phyloP scores from a whole-genome alignment of 805 yeast genomes.

The Saturnispora dispora region DNA sequence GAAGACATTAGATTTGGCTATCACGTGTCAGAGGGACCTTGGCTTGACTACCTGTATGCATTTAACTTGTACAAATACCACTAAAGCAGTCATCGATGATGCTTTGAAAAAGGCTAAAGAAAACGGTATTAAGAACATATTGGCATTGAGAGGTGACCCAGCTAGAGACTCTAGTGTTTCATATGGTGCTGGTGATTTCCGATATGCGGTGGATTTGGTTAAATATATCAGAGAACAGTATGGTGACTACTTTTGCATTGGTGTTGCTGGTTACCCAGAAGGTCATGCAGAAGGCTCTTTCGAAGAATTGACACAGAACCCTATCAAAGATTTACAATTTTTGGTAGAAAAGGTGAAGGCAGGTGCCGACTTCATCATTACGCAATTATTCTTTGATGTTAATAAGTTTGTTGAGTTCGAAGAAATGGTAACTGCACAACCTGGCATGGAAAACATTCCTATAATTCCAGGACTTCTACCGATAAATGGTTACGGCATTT shows the following conservation, averaged over 20 bases:
- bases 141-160: conserved; percentile 95
- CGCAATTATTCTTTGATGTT: conserved; percentile 88
- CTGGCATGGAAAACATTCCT: conserved; percentile 37
- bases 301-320: conserved; percentile 49
- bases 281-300: conserved; percentile 91
- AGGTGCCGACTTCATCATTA: conserved; percentile 89
- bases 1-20: conserved; percentile 77
- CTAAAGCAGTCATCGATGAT: conserved; percentile 61
- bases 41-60: conserved; percentile 90
- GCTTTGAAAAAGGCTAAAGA: conserved; percentile 65
- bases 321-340: conserved; percentile 62
- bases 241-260: conserved; percentile 82
- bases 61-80: conserved; percentile 92
- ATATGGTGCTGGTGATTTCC: conserved; percentile 48
- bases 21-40: conserved; percentile 62
- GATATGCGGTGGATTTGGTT: conserved; percentile 79
- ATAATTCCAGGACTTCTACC: conserved; percentile 90
- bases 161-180: conserved; percentile 55
- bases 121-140: conserved; percentile 77
- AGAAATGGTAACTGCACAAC: conserved; percentile 32
- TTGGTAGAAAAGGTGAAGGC: conserved; percentile 81
- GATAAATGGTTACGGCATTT: conserved; percentile 71
- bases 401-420: conserved; percentile 66
- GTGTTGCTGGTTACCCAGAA: conserved; percentile 97
- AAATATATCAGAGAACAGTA: conserved; percentile 60